Percentiles rank a stretch among this genome's conserved stretches.
Evolutionary conservation across 1,284 basidiomycete genomes (phyloP).

Genomic region (Apiotrichum sp.): DNA sequence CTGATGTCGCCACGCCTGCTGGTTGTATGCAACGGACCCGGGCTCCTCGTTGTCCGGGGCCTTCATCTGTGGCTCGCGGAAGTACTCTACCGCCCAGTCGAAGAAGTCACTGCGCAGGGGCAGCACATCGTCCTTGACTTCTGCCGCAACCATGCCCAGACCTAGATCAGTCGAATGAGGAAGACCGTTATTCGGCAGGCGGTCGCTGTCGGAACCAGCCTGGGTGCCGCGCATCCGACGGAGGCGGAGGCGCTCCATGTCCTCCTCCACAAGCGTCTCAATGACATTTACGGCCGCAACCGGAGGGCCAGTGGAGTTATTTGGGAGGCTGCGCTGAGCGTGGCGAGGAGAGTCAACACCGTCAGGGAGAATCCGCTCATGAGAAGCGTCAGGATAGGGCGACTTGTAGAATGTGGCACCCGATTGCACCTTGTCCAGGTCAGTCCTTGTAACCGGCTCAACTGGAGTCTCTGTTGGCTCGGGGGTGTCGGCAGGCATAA

Average conservation of each 20-base stretch:
- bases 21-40: conserved; percentile 86
- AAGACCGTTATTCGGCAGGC: conserved; percentile 39
- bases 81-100: conserved; percentile 96
- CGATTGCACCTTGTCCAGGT: conserved; percentile 12
- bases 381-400: conserved; percentile 36
- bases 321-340: conserved; percentile 1
- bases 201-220: conserved; percentile 42
- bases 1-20: conserved; percentile 89
- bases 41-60: conserved; percentile 93
- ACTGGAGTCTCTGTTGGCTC: conserved; percentile 7
- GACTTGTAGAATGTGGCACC: conserved; percentile 30
- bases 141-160: conserved; percentile 47
- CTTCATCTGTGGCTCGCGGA: conserved; percentile 98
- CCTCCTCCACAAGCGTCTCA: conserved; percentile 80
- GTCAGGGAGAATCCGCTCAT: conserved; percentile 34
- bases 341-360: conserved; percentile 1
- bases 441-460: conserved; percentile 14
- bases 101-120: conserved; percentile 89
- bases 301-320: conserved; percentile 10
- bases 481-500: conserved; percentile 23
- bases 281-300: conserved; percentile 64
- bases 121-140: conserved; percentile 54
- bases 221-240: conserved; percentile 53
- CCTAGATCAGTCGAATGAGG: conserved; percentile 39
- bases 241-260: conserved; percentile 75